These are phyloP conservation scores for Alternaria sp. DNA, from an alignment of 2,329 filamentous ascomycete genomes.

Conservation along the genomic window DNA sequence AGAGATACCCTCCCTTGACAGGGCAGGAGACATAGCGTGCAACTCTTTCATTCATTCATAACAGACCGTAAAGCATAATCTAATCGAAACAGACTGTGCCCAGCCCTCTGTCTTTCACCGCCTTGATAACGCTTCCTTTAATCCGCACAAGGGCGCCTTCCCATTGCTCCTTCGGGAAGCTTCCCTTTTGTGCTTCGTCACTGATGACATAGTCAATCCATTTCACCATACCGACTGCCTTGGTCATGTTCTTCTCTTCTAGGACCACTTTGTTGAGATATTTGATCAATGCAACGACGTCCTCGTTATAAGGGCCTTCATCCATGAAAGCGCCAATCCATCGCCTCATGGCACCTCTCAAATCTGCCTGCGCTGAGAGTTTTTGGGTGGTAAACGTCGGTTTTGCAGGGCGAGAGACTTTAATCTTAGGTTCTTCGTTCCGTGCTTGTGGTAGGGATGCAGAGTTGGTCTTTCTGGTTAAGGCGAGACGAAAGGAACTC, in stretches of 20 bases:
- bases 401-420: conserved; percentile 61
- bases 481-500: conserved; percentile 36
- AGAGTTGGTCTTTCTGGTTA: conserved; percentile 39
- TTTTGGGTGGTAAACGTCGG: conserved; percentile 71
- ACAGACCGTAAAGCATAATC: background rate
- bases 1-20: background rate
- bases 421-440: conserved; percentile 24
- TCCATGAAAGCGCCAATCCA: conserved; percentile 78
- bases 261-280: conserved; percentile 77
- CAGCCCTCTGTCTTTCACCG: conserved; percentile 6
- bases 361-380: conserved; percentile 65
- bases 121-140: conserved; percentile 11
- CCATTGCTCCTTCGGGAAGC: conserved; percentile 1
- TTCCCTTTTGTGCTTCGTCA: conserved; percentile 16
- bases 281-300: conserved; percentile 76
- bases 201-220: conserved; percentile 65
- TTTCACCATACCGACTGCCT: conserved; percentile 73
- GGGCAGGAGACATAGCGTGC: background rate
- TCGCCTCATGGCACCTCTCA: conserved; percentile 76
- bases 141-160: background rate
- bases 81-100: conserved; percentile 19
- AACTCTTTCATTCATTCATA: conserved; percentile 1
- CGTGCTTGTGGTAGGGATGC: conserved; percentile 30
- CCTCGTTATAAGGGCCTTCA: conserved; percentile 80
- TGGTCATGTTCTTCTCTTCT: conserved; percentile 81